These are phyloP conservation scores for Metschnikowia peoriensis DNA, from an alignment of 805 yeast species.

Conservation along the genomic window DNA sequence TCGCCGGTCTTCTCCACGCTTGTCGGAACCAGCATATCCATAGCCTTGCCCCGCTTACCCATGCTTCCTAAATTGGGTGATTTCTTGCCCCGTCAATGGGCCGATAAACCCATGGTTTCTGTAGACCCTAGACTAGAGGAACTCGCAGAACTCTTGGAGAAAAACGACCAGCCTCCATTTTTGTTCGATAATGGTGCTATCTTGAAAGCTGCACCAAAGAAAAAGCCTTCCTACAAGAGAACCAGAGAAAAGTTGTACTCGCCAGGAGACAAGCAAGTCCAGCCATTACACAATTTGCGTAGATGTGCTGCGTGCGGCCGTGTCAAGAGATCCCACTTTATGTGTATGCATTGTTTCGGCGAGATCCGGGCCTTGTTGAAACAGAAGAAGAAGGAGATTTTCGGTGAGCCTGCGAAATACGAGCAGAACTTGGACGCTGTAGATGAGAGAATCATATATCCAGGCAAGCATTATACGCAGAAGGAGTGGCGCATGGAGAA, in stretches of 20 bases:
- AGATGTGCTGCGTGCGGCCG: slow-evolving; percentile 97
- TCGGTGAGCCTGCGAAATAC: slow-evolving; percentile 32
- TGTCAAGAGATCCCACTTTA: slow-evolving; percentile 81
- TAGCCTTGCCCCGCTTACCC: slow-evolving; percentile 16
- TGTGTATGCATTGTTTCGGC: slow-evolving; percentile 89
- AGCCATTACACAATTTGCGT: slow-evolving; percentile 71
- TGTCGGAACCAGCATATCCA: slow-evolving; percentile 6
- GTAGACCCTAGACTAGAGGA: slow-evolving; percentile 32
- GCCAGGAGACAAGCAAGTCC: slow-evolving; percentile 77
- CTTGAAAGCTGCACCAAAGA: slow-evolving; percentile 87
- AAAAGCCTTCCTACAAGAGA: slow-evolving; percentile 84
- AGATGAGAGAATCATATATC: slow-evolving; percentile 68
- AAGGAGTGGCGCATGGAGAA: slow-evolving; percentile 29
- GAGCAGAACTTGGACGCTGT: slow-evolving; percentile 51
- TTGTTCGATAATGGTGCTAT: slow-evolving; percentile 65
- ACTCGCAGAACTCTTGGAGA: slow-evolving; percentile 40
- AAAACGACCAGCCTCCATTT: slow-evolving; percentile 34
- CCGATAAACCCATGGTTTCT: slow-evolving; percentile 2
- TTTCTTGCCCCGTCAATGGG: slow-evolving; percentile 13
- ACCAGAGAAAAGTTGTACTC: slow-evolving; percentile 81
- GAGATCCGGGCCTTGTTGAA: slow-evolving; percentile 79
- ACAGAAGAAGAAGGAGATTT: slow-evolving; percentile 34
- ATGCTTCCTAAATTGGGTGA: slow-evolving; percentile 14
- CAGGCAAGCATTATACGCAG: slow-evolving; percentile 57
- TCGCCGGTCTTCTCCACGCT: slow-evolving; percentile 16